A percentile compares a stretch with the other conserved stretches of the same genome.
These are phyloP conservation scores for Pterula multifida DNA, from an alignment of 1,284 basidiomycete genomes.

Conservation along the genomic window DNA sequence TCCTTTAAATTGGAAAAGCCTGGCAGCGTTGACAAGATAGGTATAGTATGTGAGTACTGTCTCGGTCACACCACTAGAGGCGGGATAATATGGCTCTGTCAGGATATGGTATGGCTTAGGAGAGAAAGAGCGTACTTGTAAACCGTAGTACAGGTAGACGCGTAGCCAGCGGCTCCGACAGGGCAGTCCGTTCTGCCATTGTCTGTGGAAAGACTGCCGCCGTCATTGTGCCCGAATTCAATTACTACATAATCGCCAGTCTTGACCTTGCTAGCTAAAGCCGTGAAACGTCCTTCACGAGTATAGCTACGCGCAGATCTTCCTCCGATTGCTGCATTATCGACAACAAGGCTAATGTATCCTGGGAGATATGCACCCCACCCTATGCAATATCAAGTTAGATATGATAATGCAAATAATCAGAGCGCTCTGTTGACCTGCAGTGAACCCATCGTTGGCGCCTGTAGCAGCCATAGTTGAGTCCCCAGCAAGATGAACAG, in stretches of 20 bases:
- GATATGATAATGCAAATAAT: neutral
- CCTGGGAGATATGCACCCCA: constrained; percentile 16
- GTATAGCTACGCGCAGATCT: constrained; percentile 20
- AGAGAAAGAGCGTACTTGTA: constrained; percentile 8
- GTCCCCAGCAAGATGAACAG: constrained; percentile 19
- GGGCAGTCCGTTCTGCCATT: constrained; percentile 15
- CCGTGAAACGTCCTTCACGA: constrained; percentile 15
- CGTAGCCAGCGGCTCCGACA: constrained; percentile 12
- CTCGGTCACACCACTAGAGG: constrained; percentile 5
- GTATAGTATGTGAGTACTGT: constrained; percentile 10
- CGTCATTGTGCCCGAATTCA: constrained; percentile 22
- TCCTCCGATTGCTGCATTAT: constrained; percentile 20
- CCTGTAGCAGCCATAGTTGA: constrained; percentile 18
- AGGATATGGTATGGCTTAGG: neutral
- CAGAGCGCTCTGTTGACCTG: constrained; percentile 9
- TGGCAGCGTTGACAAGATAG: constrained; percentile 18
- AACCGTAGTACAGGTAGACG: constrained; percentile 8
- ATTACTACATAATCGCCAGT: constrained; percentile 17
- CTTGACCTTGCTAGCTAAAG: constrained; percentile 8
- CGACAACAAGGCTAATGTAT: constrained; percentile 15
- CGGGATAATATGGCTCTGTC: neutral
- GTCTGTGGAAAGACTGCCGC: constrained; percentile 12
- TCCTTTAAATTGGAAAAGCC: constrained; percentile 17
- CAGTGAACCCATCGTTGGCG: constrained; percentile 14
- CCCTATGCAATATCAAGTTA: constrained; percentile 7